These are phyloP conservation scores for Davidsoniella neocaledoniae DNA, from an alignment of 2,329 filamentous ascomycete genomes.

Conservation along the genomic window DNA sequence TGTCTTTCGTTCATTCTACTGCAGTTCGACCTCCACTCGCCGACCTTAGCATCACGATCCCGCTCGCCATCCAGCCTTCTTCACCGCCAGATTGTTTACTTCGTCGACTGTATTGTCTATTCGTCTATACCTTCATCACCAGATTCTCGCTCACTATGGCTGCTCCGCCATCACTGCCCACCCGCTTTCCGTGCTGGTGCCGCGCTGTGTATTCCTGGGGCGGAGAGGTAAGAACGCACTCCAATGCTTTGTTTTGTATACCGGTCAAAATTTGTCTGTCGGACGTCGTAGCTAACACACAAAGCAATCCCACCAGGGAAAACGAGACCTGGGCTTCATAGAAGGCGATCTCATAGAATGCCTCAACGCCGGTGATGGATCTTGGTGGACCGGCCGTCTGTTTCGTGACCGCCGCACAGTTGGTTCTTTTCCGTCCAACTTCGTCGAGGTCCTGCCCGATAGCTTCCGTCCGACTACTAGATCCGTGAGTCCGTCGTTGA, in stretches of 20 bases:
- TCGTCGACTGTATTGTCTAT: not conserved
- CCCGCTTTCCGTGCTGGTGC: slow-evolving; percentile 79
- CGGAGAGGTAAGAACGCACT: slow-evolving; percentile 45
- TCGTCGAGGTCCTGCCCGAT: slow-evolving; percentile 77
- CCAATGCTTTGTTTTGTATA: no score
- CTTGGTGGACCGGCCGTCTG: slow-evolving; percentile 94
- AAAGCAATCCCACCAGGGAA: slow-evolving; percentile 39
- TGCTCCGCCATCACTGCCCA: slow-evolving; percentile 46
- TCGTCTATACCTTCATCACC: not conserved
- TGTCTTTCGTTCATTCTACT: not conserved
- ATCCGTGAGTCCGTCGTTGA: slow-evolving; percentile 43
- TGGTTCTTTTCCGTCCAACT: slow-evolving; percentile 92
- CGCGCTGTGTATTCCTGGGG: slow-evolving; percentile 86
- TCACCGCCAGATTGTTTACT: not conserved
- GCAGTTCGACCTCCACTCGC: not conserved
- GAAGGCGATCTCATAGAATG: slow-evolving; percentile 98
- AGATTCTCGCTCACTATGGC: slow-evolving; percentile 26
- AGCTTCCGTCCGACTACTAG: slow-evolving; percentile 62
- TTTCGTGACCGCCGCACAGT: slow-evolving; percentile 80
- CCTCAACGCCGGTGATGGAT: slow-evolving; percentile 89
- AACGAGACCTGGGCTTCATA: slow-evolving; percentile 88
- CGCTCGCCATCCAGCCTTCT: not conserved
- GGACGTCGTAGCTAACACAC: slow-evolving; percentile 3
- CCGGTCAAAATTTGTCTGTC: no score
- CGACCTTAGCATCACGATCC: not conserved